Evolutionary conservation across 495 filamentous ascomycete genomes (phyloP).

Genomic region (Aspergillus bridgeri): DNA sequence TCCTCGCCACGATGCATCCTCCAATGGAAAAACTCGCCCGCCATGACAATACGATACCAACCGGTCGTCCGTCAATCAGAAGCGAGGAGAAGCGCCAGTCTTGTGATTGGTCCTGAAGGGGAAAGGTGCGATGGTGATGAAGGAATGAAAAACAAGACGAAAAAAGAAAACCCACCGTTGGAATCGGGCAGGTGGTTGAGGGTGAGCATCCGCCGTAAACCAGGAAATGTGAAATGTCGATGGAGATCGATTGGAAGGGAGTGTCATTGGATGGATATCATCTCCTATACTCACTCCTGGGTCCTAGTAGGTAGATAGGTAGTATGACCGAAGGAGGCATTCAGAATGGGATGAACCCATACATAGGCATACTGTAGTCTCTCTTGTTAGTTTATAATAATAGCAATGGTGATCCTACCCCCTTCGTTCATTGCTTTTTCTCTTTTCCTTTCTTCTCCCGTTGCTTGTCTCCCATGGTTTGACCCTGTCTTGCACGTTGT

Average conservation of each 20-base stretch:
- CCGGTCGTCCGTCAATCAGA: conserved; percentile 9
- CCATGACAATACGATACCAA: conserved; percentile 14
- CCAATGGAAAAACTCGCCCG: background rate
- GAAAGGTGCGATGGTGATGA: conserved; percentile 14
- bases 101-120: conserved; percentile 20
- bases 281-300: background rate
- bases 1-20: background rate
- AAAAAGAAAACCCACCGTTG: conserved; percentile 3
- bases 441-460: background rate
- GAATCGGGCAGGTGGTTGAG: background rate
- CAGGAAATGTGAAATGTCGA: background rate
- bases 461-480: background rate
- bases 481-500: no score
- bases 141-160: conserved; percentile 2
- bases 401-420: background rate
- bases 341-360: background rate
- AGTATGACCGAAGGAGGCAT: background rate
- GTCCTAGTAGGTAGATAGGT: background rate
- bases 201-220: background rate
- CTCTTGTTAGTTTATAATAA: background rate
- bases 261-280: background rate
- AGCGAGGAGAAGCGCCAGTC: conserved; percentile 17
- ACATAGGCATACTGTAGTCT: background rate
- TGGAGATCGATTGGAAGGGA: background rate
- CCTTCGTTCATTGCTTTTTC: background rate